These are phyloP conservation scores for Potentilla sterilis DNA, from an alignment of 306 rosid species.

Conservation along the genomic window DNA sequence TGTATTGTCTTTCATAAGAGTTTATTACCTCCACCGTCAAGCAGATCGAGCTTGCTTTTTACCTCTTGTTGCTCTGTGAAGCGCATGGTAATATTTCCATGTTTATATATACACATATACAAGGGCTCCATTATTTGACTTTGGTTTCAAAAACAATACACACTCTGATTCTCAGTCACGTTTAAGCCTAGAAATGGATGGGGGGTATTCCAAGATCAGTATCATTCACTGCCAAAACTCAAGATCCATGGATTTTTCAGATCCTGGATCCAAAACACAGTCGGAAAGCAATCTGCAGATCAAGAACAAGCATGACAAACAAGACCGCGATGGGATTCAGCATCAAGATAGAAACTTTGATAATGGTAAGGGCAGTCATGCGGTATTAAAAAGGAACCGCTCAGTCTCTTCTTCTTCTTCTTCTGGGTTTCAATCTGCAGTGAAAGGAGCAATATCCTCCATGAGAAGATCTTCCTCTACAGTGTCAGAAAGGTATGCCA, in stretches of 20 bases:
- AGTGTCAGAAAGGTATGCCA: slow-evolving; percentile 63
- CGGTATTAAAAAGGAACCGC: slow-evolving; percentile 37
- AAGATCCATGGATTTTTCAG: slow-evolving; percentile 56
- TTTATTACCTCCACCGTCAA: too few species aligned
- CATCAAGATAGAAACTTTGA: slow-evolving; percentile 31
- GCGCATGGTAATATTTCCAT: too few species aligned
- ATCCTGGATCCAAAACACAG: slow-evolving; percentile 8
- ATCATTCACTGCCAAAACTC: slow-evolving; percentile 31
- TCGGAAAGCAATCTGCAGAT: slow-evolving; percentile 1
- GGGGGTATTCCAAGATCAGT: slow-evolving; percentile 50
- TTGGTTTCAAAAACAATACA: background rate
- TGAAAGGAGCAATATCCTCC: slow-evolving; percentile 57
- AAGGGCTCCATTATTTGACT: too few species aligned
- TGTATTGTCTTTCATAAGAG: too few species aligned
- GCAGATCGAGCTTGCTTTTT: too few species aligned
- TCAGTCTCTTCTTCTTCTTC: slow-evolving; percentile 43
- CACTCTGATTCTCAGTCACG: background rate
- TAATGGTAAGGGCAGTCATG: background rate
- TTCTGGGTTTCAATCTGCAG: slow-evolving; percentile 39
- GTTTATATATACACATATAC: too few species aligned
- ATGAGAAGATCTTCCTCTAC: slow-evolving; percentile 76
- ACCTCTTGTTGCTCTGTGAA: too few species aligned
- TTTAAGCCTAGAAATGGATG: slow-evolving; percentile 29
- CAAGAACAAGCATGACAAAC: slow-evolving; percentile 10
- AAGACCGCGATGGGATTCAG: background rate